Base-by-base conservation (phyloP, 2,329 filamentous ascomycete genomes). In the Hypoxylon sp. region DNA sequence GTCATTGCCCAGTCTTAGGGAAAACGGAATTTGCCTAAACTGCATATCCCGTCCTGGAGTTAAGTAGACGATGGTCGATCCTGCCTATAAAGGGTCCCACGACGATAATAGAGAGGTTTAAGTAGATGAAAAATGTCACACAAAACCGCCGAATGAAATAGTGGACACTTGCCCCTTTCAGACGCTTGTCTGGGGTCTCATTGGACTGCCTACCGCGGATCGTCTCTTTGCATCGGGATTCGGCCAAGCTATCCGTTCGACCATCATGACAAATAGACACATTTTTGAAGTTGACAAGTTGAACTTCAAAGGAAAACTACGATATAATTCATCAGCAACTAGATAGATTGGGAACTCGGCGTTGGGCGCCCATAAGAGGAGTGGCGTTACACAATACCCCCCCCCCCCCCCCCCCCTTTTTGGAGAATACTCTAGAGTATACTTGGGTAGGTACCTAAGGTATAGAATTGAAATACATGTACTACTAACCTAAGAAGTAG, bases 21-120 rank as follows among this genome's bases (percentile, higher is more conserved):
- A 32, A 30, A 30, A 48, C 3, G 6, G 22, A 67, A 69, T 69
- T 38, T 69, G 67, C 60, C 67, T 69, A 69, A 69, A 69, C 63
- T 60, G 22, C 50, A 54, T 52, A 38, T 53, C 53, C 67, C 54
- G 56, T 61, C 60, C 50, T 59, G 26, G 53, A 32, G 16, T 45
- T 54, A 2, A 59, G 24, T 53, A 64, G 22, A 60, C n/a, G 7
- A 52, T 22, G 40, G 67, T 24, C 38, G 67, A 69, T 69, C 64
- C 54, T 67, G 44, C 33, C 67, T 60, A 4, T 7, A 69, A 67
- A 38, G 32, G 50, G 58, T 48, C 24, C 38, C 38, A 51, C 44
- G 20, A 53, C 61, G 46, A 58, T 58, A 53, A 64, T 46, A 38
- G 30, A 51, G 54, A 64, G 60, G 45, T 54, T 59, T 56, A 54